Percentiles rank a stretch among this genome's conserved stretches.
Evolutionary conservation across 257 asterid species (phyloP).

Genomic region (Eustoma russellianum): DNA sequence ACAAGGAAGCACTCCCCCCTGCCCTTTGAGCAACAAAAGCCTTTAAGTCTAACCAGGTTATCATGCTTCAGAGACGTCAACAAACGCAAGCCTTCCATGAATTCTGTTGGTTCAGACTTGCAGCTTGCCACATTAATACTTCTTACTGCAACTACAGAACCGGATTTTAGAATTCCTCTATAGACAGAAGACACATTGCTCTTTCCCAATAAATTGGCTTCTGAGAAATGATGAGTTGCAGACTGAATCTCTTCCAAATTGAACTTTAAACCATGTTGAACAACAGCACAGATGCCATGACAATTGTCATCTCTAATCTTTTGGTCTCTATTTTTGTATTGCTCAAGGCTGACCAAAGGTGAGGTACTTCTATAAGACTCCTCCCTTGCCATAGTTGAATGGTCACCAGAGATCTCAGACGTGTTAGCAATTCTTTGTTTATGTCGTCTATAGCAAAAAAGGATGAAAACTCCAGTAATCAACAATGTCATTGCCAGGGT

Average conservation of each 20-base stretch:
- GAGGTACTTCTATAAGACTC: slow-evolving; percentile 50
- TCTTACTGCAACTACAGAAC: slow-evolving; percentile 64
- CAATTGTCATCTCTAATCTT: slow-evolving; percentile 25
- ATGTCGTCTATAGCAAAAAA: slow-evolving; percentile 34
- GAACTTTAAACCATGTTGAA: slow-evolving; percentile 38
- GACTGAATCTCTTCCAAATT: slow-evolving; percentile 87
- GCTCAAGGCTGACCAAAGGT: slow-evolving; percentile 37
- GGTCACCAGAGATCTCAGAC: slow-evolving; percentile 45
- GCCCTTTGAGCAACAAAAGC: slow-evolving; percentile 82
- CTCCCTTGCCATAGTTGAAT: slow-evolving; percentile 30
- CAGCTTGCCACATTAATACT: slow-evolving; percentile 67
- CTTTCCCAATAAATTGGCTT: slow-evolving; percentile 61
- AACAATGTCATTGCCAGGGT: slow-evolving; percentile 21
- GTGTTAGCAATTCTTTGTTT: slow-evolving; percentile 60
- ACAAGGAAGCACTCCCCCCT: slow-evolving; percentile 82
- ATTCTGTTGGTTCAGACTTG: slow-evolving; percentile 66
- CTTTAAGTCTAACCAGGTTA: slow-evolving; percentile 65
- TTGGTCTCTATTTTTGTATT: slow-evolving; percentile 45
- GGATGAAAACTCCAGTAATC: slow-evolving; percentile 22
- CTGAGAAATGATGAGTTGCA: slow-evolving; percentile 91
- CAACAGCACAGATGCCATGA: slow-evolving; percentile 23
- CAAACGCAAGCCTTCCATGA: slow-evolving; percentile 68
- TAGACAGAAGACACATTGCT: slow-evolving; percentile 71
- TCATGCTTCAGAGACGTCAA: slow-evolving; percentile 59
- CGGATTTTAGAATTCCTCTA: slow-evolving; percentile 74